Base-by-base conservation (phyloP, 495 filamentous ascomycete genomes). In the Ascobolus immersus region DNA sequence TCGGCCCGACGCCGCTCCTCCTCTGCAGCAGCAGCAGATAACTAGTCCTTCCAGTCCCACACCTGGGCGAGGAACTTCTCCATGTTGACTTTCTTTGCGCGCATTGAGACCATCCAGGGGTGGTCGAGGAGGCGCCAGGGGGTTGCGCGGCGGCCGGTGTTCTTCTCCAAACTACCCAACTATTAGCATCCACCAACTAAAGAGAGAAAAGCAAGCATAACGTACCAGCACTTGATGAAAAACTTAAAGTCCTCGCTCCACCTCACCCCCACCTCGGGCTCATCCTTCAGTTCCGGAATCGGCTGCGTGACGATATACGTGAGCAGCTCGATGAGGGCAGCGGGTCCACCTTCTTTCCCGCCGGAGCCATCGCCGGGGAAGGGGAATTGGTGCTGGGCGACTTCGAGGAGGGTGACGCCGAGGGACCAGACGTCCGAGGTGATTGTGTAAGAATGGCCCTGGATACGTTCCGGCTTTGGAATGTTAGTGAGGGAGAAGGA, bases 71-170 rank as follows among this genome's bases (percentile, higher is more conserved):
- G 59, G 55, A 91, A 96, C 48, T 77, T 69, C 28, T 69, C 69
- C 80, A 96, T 94, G 49, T 93, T 91, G 45, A 94, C 89, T 48
- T 80, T 77, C 62, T 92, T 94, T 34, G 66, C 65, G 42, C 71
- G 73, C 77, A 93, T 93, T 46, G 93, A 86, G 36, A 74, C 56
- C 66, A 96, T 84, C 86, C 86, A 96, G 5, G 86, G 86, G 60
- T 96, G 89, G 43, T 94, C 89, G 41, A 92, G 71, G 84, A 96
- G 94, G 39, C 82, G 75, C 86, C 89, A 94, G 22, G 86, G 86
- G 32, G 73, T 82, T 21, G 82, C 89, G 41, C 86, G 66, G 47
- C 82, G 70, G 37, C 57, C 57, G 17, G 72, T 71, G 48, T 96
- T 81, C 58, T 96, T 96, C 54, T 94, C 86, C 34, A 93, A 67